Evolutionary conservation across 768 basidiomycete species (phyloP), one percentile per base, ranked within the genome.

Genomic region (Leccinellum albellum): DNA sequence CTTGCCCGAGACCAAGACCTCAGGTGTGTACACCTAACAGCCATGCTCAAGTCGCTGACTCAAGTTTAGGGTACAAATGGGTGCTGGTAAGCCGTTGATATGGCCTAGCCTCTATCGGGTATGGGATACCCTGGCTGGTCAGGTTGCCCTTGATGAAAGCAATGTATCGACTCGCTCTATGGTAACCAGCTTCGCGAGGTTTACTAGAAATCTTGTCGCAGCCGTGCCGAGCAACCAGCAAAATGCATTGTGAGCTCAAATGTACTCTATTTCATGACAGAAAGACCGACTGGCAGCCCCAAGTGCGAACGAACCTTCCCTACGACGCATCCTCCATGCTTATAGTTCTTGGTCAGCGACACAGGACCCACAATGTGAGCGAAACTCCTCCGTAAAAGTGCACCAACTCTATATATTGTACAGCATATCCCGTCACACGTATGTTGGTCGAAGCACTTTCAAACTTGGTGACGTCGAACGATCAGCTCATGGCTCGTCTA

Each of bases 131-230:
- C 46, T 73, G 4, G 66, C 67, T 15, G 58, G 32, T 37, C 63
- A 64, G 73, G 78, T 64, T 70, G 78, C 66, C 64, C 52, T 69
- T 14, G 65, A 70, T 20, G 68, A 75, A 50, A 69, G 57, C 21
- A 60, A 77, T 54, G 58, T 66, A 12, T 61, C 67, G 26, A 75
- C 80, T 7, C 75, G 74, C 50, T 61, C 64, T 1, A 68, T 84
- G 12, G 78, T 79, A 57, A 73, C 72, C n/a, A 77, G 75, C 62
- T 64, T 92, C 21, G 87, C 85, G 8, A 87, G 84, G 65, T 86
- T 95, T 66, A 92, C 90, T 14, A 81, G 94, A 57, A 95, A 97
- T 68, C 72, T 94, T 10, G 84, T 91, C 32, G 91, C 91, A 10
- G 89, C 85, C 6, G 80, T 86, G 15, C 78, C 83, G 8, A 68